Percentiles rank a stretch among this genome's conserved stretches.
Conservation (phyloP, 202 grass and related monocot genomes). For the Elaeis oleifera region DNA sequence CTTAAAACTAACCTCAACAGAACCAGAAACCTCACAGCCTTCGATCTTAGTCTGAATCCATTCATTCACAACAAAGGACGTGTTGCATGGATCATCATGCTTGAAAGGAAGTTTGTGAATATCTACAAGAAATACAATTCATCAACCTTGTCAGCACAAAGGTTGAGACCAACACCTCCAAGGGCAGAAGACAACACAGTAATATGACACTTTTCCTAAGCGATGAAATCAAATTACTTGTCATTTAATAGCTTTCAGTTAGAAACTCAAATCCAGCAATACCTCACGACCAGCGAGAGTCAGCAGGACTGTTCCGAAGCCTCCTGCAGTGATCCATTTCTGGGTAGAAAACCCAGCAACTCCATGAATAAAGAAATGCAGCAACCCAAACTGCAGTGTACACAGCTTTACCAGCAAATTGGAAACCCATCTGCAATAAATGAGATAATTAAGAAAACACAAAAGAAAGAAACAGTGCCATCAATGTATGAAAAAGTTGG, state of each 20-base stretch:
- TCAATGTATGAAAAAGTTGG: neutral
- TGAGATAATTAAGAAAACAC: conserved; percentile 7
- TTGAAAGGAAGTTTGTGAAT: conserved; percentile 95
- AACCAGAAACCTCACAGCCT: conserved; percentile 86
- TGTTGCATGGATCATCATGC: conserved; percentile 98
- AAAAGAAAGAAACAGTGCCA: neutral
- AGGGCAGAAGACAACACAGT: too few species aligned
- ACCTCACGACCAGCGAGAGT: conserved; percentile 98
- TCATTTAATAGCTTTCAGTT: too few species aligned
- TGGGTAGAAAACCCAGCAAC: conserved; percentile 92
- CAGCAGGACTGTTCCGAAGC: conserved; percentile 91
- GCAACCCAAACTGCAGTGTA: conserved; percentile 94
- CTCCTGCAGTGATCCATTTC: conserved; percentile 93
- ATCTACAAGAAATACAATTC: conserved; percentile 39
- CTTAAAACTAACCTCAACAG: conserved; percentile 75
- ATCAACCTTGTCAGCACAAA: too few species aligned
- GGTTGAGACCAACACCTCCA: too few species aligned
- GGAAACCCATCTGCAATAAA: conserved; percentile 80
- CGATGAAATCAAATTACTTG: too few species aligned
- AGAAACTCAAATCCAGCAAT: conserved; percentile 2
- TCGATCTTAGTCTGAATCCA: conserved; percentile 94
- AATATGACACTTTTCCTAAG: too few species aligned
- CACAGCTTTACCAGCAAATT: conserved; percentile 79
- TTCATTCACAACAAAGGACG: conserved; percentile 89
- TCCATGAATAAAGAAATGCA: conserved; percentile 90